A percentile compares a stretch with the other conserved stretches of the same genome.
These are phyloP conservation scores for Rauvolfia tetraphylla DNA, from an alignment of 257 asterid species.

Conservation along the genomic window DNA sequence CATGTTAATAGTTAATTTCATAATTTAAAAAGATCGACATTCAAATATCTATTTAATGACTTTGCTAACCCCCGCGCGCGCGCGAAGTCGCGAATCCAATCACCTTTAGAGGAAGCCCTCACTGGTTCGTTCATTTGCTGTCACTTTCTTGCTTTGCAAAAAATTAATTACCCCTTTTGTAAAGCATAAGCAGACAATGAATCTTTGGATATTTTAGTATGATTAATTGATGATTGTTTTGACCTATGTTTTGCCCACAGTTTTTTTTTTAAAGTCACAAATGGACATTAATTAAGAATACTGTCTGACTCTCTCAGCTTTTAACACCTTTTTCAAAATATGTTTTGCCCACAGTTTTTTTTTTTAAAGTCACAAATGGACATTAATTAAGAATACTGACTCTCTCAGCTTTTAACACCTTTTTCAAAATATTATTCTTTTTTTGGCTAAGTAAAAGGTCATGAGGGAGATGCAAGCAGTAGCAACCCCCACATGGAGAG, in stretches of 20 bases:
- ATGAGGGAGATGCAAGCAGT: too few relatives aligned
- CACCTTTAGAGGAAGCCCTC: not conserved
- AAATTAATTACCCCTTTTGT: slow-evolving; percentile 25
- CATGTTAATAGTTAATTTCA: too few relatives aligned
- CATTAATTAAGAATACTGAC: not conserved
- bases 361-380: not conserved
- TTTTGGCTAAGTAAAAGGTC: too few relatives aligned
- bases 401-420: not conserved
- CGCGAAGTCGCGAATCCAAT: too few relatives aligned
- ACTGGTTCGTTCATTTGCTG: slow-evolving; percentile 6
- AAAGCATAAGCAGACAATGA: slow-evolving; percentile 54
- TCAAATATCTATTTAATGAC: too few relatives aligned
- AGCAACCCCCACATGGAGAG: too few relatives aligned
- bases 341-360: not conserved
- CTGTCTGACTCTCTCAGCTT: not conserved
- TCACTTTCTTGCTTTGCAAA: slow-evolving; percentile 21
- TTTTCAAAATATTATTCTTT: not conserved
- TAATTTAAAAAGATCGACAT: too few relatives aligned
- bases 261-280: not conserved
- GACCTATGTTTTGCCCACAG: slow-evolving; percentile 25
- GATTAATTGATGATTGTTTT: slow-evolving; percentile 63
- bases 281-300: not conserved
- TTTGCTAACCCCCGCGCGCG: too few relatives aligned
- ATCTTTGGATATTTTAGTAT: slow-evolving; percentile 31
- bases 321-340: not conserved